Evolutionary conservation across 1,139 yeast species (phyloP).

Genomic region (Scheffersomyces stambukii): DNA sequence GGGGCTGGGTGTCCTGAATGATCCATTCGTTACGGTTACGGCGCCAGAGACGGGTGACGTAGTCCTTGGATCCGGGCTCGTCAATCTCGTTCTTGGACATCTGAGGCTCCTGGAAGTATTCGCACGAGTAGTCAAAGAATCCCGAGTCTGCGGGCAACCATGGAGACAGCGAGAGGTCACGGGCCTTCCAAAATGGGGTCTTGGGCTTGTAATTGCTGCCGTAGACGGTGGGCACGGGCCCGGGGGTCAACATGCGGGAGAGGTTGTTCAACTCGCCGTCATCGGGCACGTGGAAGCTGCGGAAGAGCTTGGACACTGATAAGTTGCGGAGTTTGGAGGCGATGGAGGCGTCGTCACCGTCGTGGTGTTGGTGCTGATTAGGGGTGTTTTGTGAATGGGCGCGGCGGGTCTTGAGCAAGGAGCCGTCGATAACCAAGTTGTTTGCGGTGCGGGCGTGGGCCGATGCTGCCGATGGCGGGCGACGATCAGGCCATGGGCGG

Average conservation of each 20-base stretch:
- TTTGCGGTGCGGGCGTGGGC: constrained; percentile 26
- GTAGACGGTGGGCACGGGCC: constrained; percentile 43
- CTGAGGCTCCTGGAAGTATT: constrained; percentile 95
- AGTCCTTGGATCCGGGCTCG: constrained; percentile 90
- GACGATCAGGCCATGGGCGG: constrained; percentile 19
- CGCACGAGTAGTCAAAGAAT: constrained; percentile 84
- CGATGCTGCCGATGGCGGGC: constrained; percentile 32
- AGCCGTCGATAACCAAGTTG: constrained; percentile 27
- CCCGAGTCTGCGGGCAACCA: constrained; percentile 65
- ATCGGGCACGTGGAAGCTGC: constrained; percentile 39
- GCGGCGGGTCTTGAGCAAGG: constrained; percentile 20
- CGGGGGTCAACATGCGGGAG: constrained; percentile 33
- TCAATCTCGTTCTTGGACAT: constrained; percentile 83
- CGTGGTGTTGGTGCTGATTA: constrained; percentile 13
- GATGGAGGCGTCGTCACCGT: constrained; percentile 24
- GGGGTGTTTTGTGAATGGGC: constrained; percentile 29
- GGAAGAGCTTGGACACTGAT: constrained; percentile 41
- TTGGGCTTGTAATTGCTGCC: constrained; percentile 49
- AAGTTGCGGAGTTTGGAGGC: constrained; percentile 36
- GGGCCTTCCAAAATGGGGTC: constrained; percentile 47
- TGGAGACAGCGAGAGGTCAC: constrained; percentile 35
- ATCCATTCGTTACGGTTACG: constrained; percentile 83
- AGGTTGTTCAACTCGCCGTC: constrained; percentile 38
- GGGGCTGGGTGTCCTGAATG: constrained; percentile 85
- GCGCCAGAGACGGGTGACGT: constrained; percentile 82